A percentile compares a stretch with the other conserved stretches of the same genome.
phyloP scores from a whole-genome alignment of 1,284 basidiomycete species.

The Malassezia yamatoensis region DNA sequence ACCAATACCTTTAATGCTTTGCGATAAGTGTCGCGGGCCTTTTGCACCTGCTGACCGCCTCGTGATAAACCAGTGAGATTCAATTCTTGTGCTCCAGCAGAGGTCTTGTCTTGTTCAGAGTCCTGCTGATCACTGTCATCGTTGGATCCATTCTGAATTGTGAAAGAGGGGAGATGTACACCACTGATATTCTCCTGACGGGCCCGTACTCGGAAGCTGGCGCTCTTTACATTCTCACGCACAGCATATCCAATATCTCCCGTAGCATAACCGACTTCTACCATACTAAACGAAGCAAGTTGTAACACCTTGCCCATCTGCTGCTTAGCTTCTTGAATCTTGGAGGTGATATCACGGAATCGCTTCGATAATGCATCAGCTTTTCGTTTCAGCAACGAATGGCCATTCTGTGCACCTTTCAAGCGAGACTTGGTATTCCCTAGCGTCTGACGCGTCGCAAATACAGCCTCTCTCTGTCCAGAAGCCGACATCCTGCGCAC shows the following conservation, averaged over 20 bases:
- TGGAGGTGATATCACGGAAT: constrained; percentile 58
- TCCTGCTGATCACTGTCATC: neutral
- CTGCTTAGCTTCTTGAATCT: constrained; percentile 84
- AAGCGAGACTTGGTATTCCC: constrained; percentile 85
- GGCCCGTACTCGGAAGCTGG: constrained; percentile 82
- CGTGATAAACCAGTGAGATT: constrained; percentile 93
- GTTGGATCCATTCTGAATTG: neutral
- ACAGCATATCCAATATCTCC: constrained; percentile 71
- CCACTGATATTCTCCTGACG: constrained; percentile 98
- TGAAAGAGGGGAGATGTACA: constrained; percentile 85
- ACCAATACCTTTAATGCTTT: constrained; percentile 95
- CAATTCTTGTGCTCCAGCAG: constrained; percentile 56
- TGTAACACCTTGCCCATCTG: constrained; percentile 99
- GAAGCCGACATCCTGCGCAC: constrained; percentile 65
- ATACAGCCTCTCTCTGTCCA: constrained; percentile 78
- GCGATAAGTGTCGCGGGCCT: constrained; percentile 86
- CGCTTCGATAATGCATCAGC: constrained; percentile 86
- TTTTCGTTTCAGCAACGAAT: constrained; percentile 93
- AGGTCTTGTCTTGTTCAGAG: too few relatives aligned
- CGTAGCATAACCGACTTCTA: constrained; percentile 93
- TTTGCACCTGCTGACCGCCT: constrained; percentile 90
- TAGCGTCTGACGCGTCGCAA: constrained; percentile 59
- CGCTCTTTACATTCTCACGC: constrained; percentile 56
- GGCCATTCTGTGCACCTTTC: constrained; percentile 93
- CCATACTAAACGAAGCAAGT: constrained; percentile 92